Percentiles rank a stretch among this genome's conserved stretches.
phyloP scores from a whole-genome alignment of 805 yeast genomes.

The Cyberlindnera mrakii region DNA sequence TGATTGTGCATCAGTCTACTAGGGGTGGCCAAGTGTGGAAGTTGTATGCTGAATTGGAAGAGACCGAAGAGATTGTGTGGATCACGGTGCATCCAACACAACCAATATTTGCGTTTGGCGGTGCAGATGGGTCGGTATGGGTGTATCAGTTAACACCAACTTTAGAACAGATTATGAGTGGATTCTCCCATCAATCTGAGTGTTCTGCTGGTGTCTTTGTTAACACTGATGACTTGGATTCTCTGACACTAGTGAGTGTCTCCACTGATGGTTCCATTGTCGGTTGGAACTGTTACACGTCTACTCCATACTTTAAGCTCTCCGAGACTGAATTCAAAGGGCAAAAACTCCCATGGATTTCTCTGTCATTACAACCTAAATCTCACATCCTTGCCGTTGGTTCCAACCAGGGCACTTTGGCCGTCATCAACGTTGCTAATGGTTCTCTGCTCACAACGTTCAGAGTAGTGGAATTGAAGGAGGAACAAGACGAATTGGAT shows the following conservation, averaged over 20 bases:
- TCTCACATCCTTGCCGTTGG: conserved; percentile 67
- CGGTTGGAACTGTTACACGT: conserved; percentile 85
- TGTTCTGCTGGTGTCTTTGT: conserved; percentile 78
- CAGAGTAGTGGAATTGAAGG: conserved; percentile 53
- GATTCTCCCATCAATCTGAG: conserved; percentile 75
- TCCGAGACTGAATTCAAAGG: conserved; percentile 66
- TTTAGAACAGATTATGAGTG: conserved; percentile 67
- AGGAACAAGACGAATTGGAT: conserved; percentile 52
- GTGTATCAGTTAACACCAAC: conserved; percentile 66
- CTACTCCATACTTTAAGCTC: conserved; percentile 61
- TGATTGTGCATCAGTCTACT: conserved; percentile 63
- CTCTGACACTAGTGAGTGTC: conserved; percentile 61
- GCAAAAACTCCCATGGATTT: conserved; percentile 82
- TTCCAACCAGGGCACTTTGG: conserved; percentile 80
- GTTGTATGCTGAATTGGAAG: conserved; percentile 63
- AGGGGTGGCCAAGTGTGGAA: conserved; percentile 85
- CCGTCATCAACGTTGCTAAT: conserved; percentile 66
- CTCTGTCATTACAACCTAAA: conserved; percentile 46
- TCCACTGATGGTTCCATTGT: conserved; percentile 85
- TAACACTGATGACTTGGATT: conserved; percentile 49
- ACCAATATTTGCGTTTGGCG: conserved; percentile 86
- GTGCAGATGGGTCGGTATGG: conserved; percentile 91
- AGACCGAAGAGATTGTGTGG: conserved; percentile 89
- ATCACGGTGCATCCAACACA: conserved; percentile 72
- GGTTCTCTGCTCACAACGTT: conserved; percentile 67